These are phyloP conservation scores for Tricholoma saponaceum DNA, from an alignment of 768 basidiomycete species.

Conservation along the genomic window DNA sequence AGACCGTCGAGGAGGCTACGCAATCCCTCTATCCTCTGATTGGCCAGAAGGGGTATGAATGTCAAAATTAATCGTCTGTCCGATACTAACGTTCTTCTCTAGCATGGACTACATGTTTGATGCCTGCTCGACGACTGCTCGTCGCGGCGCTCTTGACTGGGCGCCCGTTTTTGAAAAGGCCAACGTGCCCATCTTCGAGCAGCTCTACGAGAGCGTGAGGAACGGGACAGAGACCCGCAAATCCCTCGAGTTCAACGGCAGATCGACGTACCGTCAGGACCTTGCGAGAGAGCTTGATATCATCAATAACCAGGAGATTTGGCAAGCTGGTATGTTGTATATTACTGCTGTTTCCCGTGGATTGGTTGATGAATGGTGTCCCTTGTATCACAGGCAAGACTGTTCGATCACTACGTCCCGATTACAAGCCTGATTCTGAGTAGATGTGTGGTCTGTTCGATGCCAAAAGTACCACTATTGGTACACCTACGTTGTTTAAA, in stretches of 20 bases:
- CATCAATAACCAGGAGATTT: constrained; percentile 98
- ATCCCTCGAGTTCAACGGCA: constrained; percentile 92
- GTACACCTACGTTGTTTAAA: not conserved
- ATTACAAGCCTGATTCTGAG: constrained; percentile 64
- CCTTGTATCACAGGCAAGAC: constrained; percentile 65
- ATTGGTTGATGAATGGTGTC: not conserved
- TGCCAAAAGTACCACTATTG: not conserved
- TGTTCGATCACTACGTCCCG: constrained; percentile 85
- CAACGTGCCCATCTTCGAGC: constrained; percentile 91
- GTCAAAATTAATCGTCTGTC: not conserved
- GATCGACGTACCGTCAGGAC: constrained; percentile 88
- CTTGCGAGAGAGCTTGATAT: constrained; percentile 89
- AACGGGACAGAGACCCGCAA: constrained; percentile 98
- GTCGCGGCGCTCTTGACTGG: constrained; percentile 99
- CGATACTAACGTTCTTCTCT: not conserved
- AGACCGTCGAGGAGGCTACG: constrained; percentile 99
- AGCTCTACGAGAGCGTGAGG: constrained; percentile 90
- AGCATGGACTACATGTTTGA: constrained; percentile 99
- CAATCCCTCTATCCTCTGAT: constrained; percentile 97
- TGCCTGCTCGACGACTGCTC: constrained; percentile 98
- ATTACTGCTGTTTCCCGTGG: not conserved
- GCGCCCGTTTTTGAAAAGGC: constrained; percentile 94
- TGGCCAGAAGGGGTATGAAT: constrained; percentile 81
- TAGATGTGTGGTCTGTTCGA: constrained; percentile 5
- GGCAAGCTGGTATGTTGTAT: constrained; percentile 73